Percentiles rank a stretch among this genome's conserved stretches.
Conservation (phyloP, 139 green algal genomes). For the Ettlia oleoabundans region DNA sequence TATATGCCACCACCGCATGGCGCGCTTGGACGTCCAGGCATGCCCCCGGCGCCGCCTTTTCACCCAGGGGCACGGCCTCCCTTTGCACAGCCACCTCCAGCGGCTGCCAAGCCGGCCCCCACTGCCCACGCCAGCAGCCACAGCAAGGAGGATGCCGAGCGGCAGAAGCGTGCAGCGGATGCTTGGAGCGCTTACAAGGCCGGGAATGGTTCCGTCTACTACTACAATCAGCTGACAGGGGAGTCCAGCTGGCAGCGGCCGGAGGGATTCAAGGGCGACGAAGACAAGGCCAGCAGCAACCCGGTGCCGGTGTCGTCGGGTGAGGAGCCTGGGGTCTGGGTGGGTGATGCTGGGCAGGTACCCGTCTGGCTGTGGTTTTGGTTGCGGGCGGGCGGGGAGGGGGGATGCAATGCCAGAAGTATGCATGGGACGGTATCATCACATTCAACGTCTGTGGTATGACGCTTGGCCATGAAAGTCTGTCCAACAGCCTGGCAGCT, state of each 20-base stretch:
- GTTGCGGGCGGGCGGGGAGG: too few relatives aligned
- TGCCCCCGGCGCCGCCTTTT: not conserved
- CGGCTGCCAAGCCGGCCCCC: not conserved
- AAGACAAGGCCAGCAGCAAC: conserved; percentile 15
- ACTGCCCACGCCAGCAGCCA: not conserved
- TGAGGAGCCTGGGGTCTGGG: too few relatives aligned
- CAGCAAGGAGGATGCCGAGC: conserved; percentile 31
- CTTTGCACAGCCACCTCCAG: not conserved
- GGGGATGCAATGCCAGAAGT: too few relatives aligned
- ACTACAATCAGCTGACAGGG: conserved; percentile 74
- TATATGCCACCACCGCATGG: not conserved
- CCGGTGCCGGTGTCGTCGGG: conserved; percentile 36
- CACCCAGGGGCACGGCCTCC: too few relatives aligned
- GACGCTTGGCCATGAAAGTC: too few relatives aligned
- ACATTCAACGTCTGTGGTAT: too few relatives aligned
- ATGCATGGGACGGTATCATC: too few relatives aligned
- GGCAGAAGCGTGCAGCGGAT: not conserved
- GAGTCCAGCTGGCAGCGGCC: conserved; percentile 68
- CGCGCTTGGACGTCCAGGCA: not conserved
- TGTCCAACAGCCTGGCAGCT: too few relatives aligned
- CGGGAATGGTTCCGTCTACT: conserved; percentile 72
- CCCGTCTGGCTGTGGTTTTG: not conserved
- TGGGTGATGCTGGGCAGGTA: not conserved
- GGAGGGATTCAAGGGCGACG: conserved; percentile 56
- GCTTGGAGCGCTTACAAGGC: conserved; percentile 73